Percentiles rank a stretch among this genome's conserved stretches.
Evolutionary conservation across 345 rosid genomes (phyloP).

Genomic region (Citrus unshiu): DNA sequence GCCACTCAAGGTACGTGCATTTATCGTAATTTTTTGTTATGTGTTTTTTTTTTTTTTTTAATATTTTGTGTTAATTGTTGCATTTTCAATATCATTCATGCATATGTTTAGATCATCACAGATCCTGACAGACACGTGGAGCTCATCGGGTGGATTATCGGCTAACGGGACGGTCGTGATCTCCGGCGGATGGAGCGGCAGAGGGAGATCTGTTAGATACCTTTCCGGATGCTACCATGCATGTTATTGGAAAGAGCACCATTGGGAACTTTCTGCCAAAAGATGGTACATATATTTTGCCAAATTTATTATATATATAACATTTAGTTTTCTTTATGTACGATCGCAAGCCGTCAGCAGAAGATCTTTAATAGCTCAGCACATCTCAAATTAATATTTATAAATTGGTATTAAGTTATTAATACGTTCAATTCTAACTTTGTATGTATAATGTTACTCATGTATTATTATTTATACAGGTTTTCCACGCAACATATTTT

Average conservation of each 20-base stretch:
- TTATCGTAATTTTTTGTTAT: not conserved
- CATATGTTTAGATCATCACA: conserved; percentile 7
- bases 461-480: not conserved
- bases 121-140: conserved; percentile 42
- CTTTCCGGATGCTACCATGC: conserved; percentile 11
- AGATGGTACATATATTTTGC: conserved; percentile 24
- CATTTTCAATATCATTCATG: not conserved
- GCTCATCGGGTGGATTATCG: conserved; percentile 41
- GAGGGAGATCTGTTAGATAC: conserved; percentile 31
- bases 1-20: conserved; percentile 13
- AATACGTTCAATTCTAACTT: too few relatives aligned
- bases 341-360: too few relatives aligned
- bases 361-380: too few relatives aligned
- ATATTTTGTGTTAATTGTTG: not conserved
- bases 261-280: conserved; percentile 20
- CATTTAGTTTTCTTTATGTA: too few relatives aligned
- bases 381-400: too few relatives aligned
- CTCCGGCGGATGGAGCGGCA: conserved; percentile 32
- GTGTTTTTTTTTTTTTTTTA: not conserved
- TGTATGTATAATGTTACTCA: not conserved
- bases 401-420: too few relatives aligned
- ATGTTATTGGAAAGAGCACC: conserved; percentile 34
- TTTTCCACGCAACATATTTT: conserved; percentile 30
- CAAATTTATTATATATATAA: too few relatives aligned
- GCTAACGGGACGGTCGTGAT: conserved; percentile 27